A percentile compares a stretch with the other conserved stretches of the same genome.
Evolutionary conservation across 2,329 filamentous ascomycete genomes (phyloP).

Genomic region (Salinomyces thailandicus): DNA sequence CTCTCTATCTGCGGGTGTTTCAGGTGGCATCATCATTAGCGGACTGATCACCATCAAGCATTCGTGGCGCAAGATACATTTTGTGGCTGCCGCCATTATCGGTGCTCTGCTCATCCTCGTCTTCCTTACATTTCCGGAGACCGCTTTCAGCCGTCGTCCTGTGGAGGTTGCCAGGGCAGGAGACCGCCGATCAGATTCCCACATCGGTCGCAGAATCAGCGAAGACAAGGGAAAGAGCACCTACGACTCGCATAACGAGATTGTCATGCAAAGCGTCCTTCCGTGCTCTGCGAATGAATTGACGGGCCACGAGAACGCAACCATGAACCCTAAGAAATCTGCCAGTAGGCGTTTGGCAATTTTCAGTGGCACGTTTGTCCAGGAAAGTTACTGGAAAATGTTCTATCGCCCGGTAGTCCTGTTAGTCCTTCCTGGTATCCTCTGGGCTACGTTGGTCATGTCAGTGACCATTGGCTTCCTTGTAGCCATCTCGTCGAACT

Average conservation of each 20-base stretch:
- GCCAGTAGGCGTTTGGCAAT: background rate
- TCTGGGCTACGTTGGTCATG: constrained; percentile 47
- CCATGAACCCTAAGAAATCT: background rate
- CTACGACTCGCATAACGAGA: background rate
- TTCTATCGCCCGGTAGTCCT: constrained; percentile 42
- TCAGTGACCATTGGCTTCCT: constrained; percentile 47
- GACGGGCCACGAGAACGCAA: background rate
- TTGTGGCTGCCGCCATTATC: constrained; percentile 42
- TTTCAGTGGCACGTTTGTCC: background rate
- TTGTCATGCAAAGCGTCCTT: too few species aligned
- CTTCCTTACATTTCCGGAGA: constrained; percentile 47
- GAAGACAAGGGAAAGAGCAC: background rate
- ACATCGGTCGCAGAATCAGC: background rate
- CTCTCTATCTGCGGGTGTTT: constrained; percentile 19
- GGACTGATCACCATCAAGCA: constrained; percentile 41
- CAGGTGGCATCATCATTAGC: constrained; percentile 23
- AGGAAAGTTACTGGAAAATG: constrained; percentile 29
- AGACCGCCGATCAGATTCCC: background rate
- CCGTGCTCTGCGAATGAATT: too few species aligned
- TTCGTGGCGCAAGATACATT: constrained; percentile 43
- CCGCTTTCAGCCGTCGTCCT: constrained; percentile 31
- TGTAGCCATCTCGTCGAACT: constrained; percentile 24
- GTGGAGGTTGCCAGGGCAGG: background rate
- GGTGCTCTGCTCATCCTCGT: constrained; percentile 39
- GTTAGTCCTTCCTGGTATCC: constrained; percentile 39